phyloP scores from a whole-genome alignment of 2,329 filamentous ascomycete species.

The Fusarium algeriense region DNA sequence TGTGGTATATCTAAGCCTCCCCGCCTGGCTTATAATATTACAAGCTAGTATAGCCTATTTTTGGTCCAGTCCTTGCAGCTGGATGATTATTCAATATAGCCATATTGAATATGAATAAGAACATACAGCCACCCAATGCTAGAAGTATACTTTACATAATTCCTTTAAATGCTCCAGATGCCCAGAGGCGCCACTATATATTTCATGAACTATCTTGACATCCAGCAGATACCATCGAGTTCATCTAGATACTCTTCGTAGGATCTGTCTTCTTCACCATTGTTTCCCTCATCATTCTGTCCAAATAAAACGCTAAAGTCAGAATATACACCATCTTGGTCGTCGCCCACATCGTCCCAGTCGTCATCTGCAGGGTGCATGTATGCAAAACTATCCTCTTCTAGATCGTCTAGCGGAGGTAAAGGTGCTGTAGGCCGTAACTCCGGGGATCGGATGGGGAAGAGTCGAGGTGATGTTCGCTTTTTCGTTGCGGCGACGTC shows the following conservation, averaged over 20 bases:
- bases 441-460: slow-evolving; percentile 54
- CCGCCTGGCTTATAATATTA: not conserved
- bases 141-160: slow-evolving; percentile 32
- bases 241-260: slow-evolving; percentile 69
- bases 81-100: slow-evolving; percentile 10
- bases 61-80: slow-evolving; percentile 2
- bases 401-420: slow-evolving; percentile 50
- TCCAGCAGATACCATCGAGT: slow-evolving; percentile 66
- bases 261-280: slow-evolving; percentile 55
- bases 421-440: slow-evolving; percentile 40
- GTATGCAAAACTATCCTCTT: slow-evolving; percentile 64
- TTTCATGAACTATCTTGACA: slow-evolving; percentile 44
- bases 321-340: slow-evolving; percentile 65
- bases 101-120: slow-evolving; percentile 17
- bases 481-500: slow-evolving; percentile 46
- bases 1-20: slow-evolving; percentile 10
- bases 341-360: slow-evolving; percentile 57
- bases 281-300: slow-evolving; percentile 41
- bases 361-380: slow-evolving; percentile 61
- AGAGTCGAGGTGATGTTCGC: slow-evolving; percentile 49
- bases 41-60: slow-evolving; percentile 3
- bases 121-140: slow-evolving; percentile 19
- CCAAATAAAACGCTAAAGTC: slow-evolving; percentile 67
- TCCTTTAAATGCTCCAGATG: slow-evolving; percentile 10
- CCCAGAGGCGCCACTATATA: slow-evolving; percentile 5